phyloP scores from a whole-genome alignment of 495 filamentous ascomycete genomes.

The Hyaloscypha hepaticicola region DNA sequence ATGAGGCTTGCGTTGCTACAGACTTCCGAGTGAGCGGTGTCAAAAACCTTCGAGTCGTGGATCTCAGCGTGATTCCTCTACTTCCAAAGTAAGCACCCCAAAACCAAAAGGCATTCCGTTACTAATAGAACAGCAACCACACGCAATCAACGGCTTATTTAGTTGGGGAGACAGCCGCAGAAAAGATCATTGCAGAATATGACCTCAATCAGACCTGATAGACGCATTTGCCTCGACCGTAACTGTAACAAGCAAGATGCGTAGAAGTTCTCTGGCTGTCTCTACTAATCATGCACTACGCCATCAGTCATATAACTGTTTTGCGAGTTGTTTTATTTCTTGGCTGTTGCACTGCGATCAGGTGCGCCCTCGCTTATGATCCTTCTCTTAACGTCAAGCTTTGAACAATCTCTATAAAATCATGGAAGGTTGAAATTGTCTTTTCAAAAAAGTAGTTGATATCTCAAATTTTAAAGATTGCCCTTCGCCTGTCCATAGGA shows the following conservation, averaged over 20 bases:
- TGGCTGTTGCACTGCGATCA: too few species aligned
- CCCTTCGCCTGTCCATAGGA: too few species aligned
- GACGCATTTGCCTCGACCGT: not conserved
- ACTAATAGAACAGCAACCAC: slow-evolving; percentile 32
- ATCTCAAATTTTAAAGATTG: too few species aligned
- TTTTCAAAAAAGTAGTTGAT: too few species aligned
- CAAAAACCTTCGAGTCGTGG: slow-evolving; percentile 47
- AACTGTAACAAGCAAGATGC: not conserved
- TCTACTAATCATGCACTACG: not conserved
- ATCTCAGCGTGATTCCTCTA: slow-evolving; percentile 49
- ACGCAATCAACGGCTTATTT: slow-evolving; percentile 40
- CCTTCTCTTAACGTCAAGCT: too few species aligned
- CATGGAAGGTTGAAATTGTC: too few species aligned
- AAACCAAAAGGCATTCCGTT: not conserved
- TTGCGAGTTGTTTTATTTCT: too few species aligned
- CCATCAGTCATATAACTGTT: too few species aligned
- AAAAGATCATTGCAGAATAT: slow-evolving; percentile 47
- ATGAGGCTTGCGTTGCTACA: slow-evolving; percentile 43
- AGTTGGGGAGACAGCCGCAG: slow-evolving; percentile 41
- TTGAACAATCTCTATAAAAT: too few species aligned
- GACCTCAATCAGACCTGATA: not conserved
- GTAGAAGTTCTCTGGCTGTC: not conserved
- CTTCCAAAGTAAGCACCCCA: slow-evolving; percentile 30
- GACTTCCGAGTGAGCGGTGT: slow-evolving; percentile 45
- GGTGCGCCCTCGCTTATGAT: too few species aligned